Evolutionary conservation across 2,329 filamentous ascomycete species (phyloP).

Genomic region (Coniochaeta ligniaria): DNA sequence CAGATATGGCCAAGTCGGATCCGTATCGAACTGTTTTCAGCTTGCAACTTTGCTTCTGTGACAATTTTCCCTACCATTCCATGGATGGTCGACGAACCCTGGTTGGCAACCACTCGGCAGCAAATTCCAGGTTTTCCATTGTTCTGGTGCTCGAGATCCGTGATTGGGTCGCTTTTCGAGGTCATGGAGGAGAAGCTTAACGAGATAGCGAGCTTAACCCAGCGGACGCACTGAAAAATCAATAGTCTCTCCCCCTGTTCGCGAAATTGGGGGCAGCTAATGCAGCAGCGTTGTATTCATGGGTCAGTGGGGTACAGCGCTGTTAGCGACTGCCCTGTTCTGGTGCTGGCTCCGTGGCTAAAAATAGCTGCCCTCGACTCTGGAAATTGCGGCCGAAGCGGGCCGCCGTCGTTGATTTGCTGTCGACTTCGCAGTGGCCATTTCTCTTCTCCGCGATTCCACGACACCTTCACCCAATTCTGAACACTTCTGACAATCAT

Average conservation of each 20-base stretch:
- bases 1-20: neutral
- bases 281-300: conserved; percentile 6
- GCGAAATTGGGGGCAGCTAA: neutral
- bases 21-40: neutral
- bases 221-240: too few species aligned
- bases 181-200: too few species aligned
- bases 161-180: neutral
- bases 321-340: neutral
- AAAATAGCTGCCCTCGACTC: neutral
- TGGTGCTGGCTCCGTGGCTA: neutral
- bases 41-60: neutral
- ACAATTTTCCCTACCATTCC: neutral
- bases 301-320: too few species aligned
- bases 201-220: too few species aligned
- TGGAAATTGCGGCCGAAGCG: neutral
- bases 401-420: neutral
- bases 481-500: too few species aligned
- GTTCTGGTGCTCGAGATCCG: neutral
- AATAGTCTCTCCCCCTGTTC: neutral
- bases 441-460: too few species aligned
- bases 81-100: neutral
- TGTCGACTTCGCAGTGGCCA: too few species aligned
- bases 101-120: too few species aligned
- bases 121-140: neutral
- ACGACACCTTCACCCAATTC: too few species aligned